These are phyloP conservation scores for Populus hybrid DNA, from an alignment of 441 rosid species.

Conservation along the genomic window DNA sequence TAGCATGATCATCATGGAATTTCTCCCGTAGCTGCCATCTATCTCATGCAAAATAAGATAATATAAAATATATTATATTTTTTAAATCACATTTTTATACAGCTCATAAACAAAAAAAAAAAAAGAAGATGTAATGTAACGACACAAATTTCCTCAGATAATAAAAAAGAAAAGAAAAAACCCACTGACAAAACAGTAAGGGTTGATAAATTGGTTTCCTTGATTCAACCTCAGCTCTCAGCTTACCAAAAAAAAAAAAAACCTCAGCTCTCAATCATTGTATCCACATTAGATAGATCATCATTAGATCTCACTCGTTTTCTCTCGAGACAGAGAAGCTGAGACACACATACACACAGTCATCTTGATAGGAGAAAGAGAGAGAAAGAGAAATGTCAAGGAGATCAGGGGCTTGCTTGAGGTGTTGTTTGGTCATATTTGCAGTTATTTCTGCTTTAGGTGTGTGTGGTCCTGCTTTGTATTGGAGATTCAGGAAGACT, in stretches of 20 bases:
- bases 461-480: conserved; percentile 91
- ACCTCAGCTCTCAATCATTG: background rate
- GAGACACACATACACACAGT: background rate
- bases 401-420: conserved; percentile 77
- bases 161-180: background rate
- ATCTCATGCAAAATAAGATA: background rate
- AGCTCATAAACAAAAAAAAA: background rate
- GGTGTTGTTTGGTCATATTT: conserved; percentile 76
- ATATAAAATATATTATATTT: no score
- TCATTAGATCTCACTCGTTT: conserved; percentile 12
- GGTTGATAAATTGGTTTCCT: background rate
- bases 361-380: background rate
- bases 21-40: background rate
- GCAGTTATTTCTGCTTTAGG: conserved; percentile 83
- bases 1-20: background rate
- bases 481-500: conserved; percentile 80
- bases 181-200: background rate
- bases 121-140: background rate
- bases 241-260: background rate
- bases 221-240: background rate
- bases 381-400: conserved; percentile 47
- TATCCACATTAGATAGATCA: conserved; percentile 3
- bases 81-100: background rate
- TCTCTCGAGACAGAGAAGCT: background rate
- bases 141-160: background rate